Percentiles rank a stretch among this genome's conserved stretches.
phyloP scores from a whole-genome alignment of 2,329 filamentous ascomycete genomes.

The Cadophora gregata region DNA sequence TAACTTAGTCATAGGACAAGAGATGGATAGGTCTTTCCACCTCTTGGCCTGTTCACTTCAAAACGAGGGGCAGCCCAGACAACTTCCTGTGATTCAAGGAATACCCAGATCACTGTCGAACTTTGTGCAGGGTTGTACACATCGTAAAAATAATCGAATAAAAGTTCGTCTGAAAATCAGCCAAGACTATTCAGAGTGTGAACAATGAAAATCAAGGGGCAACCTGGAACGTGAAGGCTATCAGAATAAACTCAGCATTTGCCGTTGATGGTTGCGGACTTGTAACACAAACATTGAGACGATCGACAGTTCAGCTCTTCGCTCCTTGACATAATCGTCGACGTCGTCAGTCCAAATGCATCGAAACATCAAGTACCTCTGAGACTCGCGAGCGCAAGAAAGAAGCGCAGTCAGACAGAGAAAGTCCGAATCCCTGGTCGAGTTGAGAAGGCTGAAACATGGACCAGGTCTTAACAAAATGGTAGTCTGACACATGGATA shows the following conservation, averaged over 20 bases:
- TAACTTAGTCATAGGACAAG: background rate
- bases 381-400: background rate
- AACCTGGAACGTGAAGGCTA: background rate
- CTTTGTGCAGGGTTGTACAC: background rate
- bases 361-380: constrained; percentile 2
- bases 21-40: background rate
- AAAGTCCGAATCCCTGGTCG: background rate
- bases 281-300: background rate
- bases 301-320: background rate
- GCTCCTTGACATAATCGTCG: background rate
- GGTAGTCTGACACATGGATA: background rate
- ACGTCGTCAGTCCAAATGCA: background rate
- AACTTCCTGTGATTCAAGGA: background rate
- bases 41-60: background rate
- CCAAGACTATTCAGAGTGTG: background rate
- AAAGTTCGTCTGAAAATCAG: background rate
- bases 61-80: background rate
- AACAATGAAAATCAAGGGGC: background rate
- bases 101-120: background rate
- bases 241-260: background rate
- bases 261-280: background rate
- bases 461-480: background rate
- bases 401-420: background rate
- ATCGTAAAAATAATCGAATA: background rate
- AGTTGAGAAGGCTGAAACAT: background rate